Conservation (phyloP, 805 yeast genomes). For the Brettanomyces bruxellensis region DNA sequence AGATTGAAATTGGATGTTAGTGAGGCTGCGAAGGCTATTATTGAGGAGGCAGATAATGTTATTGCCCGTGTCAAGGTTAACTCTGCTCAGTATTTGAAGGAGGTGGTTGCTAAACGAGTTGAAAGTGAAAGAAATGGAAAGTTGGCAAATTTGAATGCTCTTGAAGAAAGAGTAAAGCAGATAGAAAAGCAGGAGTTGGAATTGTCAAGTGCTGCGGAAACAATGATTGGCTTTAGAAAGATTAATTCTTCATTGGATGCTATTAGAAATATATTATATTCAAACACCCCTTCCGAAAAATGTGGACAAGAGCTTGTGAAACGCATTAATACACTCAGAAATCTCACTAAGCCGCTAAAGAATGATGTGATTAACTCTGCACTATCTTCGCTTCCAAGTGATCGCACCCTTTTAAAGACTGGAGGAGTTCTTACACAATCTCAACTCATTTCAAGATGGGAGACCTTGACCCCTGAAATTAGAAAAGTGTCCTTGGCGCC, state of each 20-base stretch:
- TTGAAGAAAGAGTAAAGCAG: constrained; percentile 43
- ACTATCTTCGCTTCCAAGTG: constrained; percentile 34
- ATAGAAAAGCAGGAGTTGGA: constrained; percentile 46
- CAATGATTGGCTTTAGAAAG: constrained; percentile 27
- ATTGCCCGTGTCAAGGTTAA: constrained; percentile 57
- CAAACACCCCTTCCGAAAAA: constrained; percentile 28
- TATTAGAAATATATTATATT: constrained; percentile 30
- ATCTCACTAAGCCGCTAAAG: constrained; percentile 28
- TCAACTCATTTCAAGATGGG: constrained; percentile 76
- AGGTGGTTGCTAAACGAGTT: constrained; percentile 46
- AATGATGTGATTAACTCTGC: constrained; percentile 30
- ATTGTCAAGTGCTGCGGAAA: constrained; percentile 33
- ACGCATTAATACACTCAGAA: constrained; percentile 27
- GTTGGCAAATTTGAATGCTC: constrained; percentile 55
- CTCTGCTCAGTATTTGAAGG: constrained; percentile 59
- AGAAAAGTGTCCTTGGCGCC: constrained; percentile 85
- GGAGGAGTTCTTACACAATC: constrained; percentile 66
- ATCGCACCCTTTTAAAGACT: constrained; percentile 28
- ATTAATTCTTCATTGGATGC: constrained; percentile 36
- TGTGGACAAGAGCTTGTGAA: constrained; percentile 41
- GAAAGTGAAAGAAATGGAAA: constrained; percentile 74
- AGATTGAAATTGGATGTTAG: constrained; percentile 57
- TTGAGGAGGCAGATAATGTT: constrained; percentile 66
- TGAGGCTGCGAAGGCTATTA: constrained; percentile 54
- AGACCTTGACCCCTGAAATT: constrained; percentile 71